Conservation (phyloP, 176 grass and related monocot genomes). For the Elaeis guineensis region DNA sequence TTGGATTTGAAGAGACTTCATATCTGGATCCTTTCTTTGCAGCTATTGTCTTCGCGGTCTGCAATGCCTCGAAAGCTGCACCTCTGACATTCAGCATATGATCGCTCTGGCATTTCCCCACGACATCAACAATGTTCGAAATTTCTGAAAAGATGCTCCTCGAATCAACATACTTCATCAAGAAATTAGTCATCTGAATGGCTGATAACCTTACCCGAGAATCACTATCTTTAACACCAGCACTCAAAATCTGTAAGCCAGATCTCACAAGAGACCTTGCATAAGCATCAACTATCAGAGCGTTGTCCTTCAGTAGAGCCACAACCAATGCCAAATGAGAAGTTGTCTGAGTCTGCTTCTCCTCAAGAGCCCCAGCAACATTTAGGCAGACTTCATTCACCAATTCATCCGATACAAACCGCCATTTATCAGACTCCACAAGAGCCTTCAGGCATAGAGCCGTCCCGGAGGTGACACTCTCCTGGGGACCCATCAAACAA, state of each 20-base stretch:
- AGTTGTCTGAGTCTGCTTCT: slow-evolving; percentile 33
- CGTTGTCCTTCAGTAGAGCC: slow-evolving; percentile 33
- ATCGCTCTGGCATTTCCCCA: slow-evolving; percentile 26
- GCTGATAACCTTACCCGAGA: slow-evolving; percentile 31
- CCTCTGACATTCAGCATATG: slow-evolving; percentile 18
- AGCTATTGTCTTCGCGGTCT: slow-evolving; percentile 34
- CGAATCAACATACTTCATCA: slow-evolving; percentile 45
- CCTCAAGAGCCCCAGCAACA: slow-evolving; percentile 42
- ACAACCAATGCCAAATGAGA: slow-evolving; percentile 44
- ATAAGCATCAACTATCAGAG: slow-evolving; percentile 54
- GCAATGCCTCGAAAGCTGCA: slow-evolving; percentile 34
- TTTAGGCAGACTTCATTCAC: slow-evolving; percentile 57
- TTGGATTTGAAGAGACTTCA: slow-evolving; percentile 20
- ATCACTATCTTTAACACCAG: slow-evolving; percentile 7
- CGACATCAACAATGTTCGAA: slow-evolving; percentile 28
- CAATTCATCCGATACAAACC: slow-evolving; percentile 42
- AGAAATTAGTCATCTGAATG: slow-evolving; percentile 50
- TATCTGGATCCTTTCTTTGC: slow-evolving; percentile 10
- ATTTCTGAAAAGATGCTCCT: slow-evolving; percentile 62
- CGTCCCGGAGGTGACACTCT: slow-evolving; percentile 39
- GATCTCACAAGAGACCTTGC: slow-evolving; percentile 56
- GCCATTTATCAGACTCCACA: slow-evolving; percentile 52
- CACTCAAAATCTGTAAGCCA: slow-evolving; percentile 39
- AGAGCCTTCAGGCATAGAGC: slow-evolving; percentile 46
- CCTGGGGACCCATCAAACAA: slow-evolving; percentile 40